phyloP scores from a whole-genome alignment of 106 monocot species.

The Iris macrosiphon region DNA sequence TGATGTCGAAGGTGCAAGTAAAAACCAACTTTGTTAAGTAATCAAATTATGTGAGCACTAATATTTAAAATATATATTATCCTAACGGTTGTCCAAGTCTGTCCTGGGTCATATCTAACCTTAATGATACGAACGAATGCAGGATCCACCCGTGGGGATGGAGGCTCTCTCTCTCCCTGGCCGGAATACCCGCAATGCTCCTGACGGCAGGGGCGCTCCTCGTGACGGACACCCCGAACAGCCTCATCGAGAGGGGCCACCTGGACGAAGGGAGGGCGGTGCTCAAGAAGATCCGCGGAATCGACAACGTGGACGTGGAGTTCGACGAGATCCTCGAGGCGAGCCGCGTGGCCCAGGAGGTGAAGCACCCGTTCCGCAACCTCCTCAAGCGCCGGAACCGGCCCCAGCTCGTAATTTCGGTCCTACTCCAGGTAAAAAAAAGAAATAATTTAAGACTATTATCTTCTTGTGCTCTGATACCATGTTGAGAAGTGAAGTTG shows the following conservation, averaged over 20 bases:
- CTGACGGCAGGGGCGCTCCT: constrained; percentile 27
- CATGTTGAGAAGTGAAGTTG: too few relatives aligned
- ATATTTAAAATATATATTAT: too few relatives aligned
- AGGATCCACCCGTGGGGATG: constrained; percentile 52
- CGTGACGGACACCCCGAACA: constrained; percentile 61
- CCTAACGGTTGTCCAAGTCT: too few relatives aligned
- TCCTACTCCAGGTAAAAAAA: constrained; percentile 58
- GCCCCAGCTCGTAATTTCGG: constrained; percentile 73
- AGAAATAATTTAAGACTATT: too few relatives aligned
- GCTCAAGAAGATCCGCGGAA: constrained; percentile 52
- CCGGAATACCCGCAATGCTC: constrained; percentile 37
- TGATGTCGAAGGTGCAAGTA: too few relatives aligned
- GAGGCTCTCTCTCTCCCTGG: constrained; percentile 36
- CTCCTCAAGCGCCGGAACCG: constrained; percentile 65
- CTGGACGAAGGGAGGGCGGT: constrained; percentile 61
- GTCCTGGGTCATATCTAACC: too few relatives aligned
- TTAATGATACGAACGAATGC: too few relatives aligned
- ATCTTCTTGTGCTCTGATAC: too few relatives aligned
- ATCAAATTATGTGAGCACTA: too few relatives aligned
- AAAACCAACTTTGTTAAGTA: too few relatives aligned
- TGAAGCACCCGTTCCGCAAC: constrained; percentile 89
- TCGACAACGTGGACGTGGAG: constrained; percentile 57
- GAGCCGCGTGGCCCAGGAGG: constrained; percentile 49
- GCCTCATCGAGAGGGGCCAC: constrained; percentile 68
- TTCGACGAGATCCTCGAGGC: constrained; percentile 73